Conservation (phyloP, 2,329 filamentous ascomycete species). For the Clonostachys solani region DNA sequence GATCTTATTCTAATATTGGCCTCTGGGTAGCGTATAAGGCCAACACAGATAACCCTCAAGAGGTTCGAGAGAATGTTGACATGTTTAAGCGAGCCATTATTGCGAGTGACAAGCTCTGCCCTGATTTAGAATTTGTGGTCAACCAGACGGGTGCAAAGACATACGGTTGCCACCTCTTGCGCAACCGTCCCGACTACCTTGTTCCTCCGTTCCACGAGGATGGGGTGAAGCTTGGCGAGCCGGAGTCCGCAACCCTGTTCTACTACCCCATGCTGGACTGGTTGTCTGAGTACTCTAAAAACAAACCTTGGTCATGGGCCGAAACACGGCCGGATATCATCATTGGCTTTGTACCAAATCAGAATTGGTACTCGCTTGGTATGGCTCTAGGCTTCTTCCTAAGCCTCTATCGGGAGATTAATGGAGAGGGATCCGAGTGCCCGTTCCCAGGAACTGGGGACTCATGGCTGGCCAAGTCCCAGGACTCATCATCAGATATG, state of each 20-base stretch:
- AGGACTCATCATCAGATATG: conserved; percentile 32
- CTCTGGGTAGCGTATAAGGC: conserved; percentile 29
- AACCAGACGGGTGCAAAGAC: conserved; percentile 26
- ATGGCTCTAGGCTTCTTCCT: conserved; percentile 29
- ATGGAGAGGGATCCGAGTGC: conserved; percentile 28
- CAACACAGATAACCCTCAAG: conserved; percentile 19
- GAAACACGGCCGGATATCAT: conserved; percentile 33
- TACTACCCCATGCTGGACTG: conserved; percentile 24
- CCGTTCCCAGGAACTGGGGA: conserved; percentile 29
- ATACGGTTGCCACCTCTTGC: conserved; percentile 34
- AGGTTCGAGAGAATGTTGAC: conserved; percentile 28
- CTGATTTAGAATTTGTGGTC: conserved; percentile 27
- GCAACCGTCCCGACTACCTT: conserved; percentile 27
- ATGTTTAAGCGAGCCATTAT: conserved; percentile 33
- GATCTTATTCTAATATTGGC: not conserved
- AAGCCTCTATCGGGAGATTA: conserved; percentile 23
- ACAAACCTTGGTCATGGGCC: conserved; percentile 31
- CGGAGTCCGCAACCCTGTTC: conserved; percentile 1
- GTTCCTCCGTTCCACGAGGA: conserved; percentile 16
- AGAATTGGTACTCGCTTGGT: conserved; percentile 29
- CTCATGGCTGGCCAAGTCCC: conserved; percentile 28
- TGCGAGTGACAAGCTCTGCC: conserved; percentile 23
- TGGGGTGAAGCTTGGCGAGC: not conserved
- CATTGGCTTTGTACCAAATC: conserved; percentile 32
- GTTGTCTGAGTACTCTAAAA: conserved; percentile 23